phyloP scores from a whole-genome alignment of 495 filamentous ascomycete species.

The Penicillium psychrofluorescens region DNA sequence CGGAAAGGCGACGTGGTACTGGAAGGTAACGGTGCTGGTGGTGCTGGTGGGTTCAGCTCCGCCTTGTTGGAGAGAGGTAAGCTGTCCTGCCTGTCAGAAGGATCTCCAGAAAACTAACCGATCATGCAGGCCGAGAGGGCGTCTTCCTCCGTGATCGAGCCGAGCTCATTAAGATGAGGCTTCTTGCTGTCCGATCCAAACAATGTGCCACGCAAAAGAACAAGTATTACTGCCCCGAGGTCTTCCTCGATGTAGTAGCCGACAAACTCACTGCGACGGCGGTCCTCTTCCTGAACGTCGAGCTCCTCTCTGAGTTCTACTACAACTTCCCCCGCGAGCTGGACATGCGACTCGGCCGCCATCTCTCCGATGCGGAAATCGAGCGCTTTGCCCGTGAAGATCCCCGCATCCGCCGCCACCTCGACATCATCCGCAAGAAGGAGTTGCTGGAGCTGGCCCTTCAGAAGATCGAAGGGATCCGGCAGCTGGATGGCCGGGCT shows the following conservation, averaged over 20 bases:
- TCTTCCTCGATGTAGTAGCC: conserved; percentile 94
- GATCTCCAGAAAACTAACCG: too few relatives aligned
- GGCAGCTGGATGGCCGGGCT: conserved; percentile 59
- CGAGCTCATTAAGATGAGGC: conserved; percentile 82
- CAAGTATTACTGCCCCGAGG: conserved; percentile 94
- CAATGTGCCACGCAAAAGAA: conserved; percentile 76
- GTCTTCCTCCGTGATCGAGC: conserved; percentile 88
- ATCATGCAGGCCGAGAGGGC: conserved; percentile 67
- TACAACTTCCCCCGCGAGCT: conserved; percentile 93
- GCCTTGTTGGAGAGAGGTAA: conserved; percentile 73
- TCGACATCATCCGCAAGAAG: conserved; percentile 87
- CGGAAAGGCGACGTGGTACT: conserved; percentile 75
- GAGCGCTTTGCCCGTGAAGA: conserved; percentile 92
- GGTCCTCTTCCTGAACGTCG: conserved; percentile 95
- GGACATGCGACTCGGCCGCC: conserved; percentile 76
- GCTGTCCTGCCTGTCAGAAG: conserved; percentile 3
- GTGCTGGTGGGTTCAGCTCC: conserved; percentile 87
- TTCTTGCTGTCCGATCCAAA: conserved; percentile 75
- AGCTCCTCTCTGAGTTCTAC: conserved; percentile 94
- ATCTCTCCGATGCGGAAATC: conserved; percentile 68
- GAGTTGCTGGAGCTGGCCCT: conserved; percentile 88
- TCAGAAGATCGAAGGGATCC: conserved; percentile 85
- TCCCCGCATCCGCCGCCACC: conserved; percentile 74
- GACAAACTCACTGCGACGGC: conserved; percentile 92
- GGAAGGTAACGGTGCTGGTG: conserved; percentile 73